These are phyloP conservation scores for Solanum megistacrolobum DNA, from an alignment of 257 asterid genomes.

Conservation along the genomic window DNA sequence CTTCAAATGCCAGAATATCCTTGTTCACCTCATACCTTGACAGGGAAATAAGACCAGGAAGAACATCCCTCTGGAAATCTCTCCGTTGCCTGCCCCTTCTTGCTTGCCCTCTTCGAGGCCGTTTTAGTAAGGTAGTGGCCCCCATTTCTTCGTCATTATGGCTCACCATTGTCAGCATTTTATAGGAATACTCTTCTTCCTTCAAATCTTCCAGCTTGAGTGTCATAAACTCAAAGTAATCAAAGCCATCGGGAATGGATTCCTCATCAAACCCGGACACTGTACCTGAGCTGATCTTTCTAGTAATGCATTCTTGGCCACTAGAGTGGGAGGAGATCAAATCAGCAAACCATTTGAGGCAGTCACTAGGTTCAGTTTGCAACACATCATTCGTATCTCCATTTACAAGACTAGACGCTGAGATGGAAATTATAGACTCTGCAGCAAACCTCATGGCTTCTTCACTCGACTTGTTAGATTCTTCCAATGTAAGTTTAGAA, in stretches of 20 bases:
- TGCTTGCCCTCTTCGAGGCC: conserved; percentile 40
- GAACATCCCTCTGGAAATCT: conserved; percentile 63
- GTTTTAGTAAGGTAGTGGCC: conserved; percentile 5
- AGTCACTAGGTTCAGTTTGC: conserved; percentile 6
- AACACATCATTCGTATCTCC: neutral
- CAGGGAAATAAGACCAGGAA: conserved; percentile 52
- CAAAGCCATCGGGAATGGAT: conserved; percentile 38
- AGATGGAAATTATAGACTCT: conserved; percentile 53
- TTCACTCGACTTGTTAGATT: conserved; percentile 8
- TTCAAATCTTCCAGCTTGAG: conserved; percentile 42
- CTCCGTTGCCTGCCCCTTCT: conserved; percentile 39
- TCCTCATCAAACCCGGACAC: conserved; percentile 8
- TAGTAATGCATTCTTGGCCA: neutral
- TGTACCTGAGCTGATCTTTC: neutral
- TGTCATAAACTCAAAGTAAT: conserved; percentile 60
- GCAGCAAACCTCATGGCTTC: conserved; percentile 49
- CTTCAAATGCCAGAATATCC: conserved; percentile 62
- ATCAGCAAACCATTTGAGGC: conserved; percentile 56
- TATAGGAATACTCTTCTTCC: conserved; percentile 14
- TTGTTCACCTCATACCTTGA: conserved; percentile 55
- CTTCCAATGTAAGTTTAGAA: neutral
- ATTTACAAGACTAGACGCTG: conserved; percentile 1
- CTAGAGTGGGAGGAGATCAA: conserved; percentile 19
- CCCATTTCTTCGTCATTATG: conserved; percentile 16
- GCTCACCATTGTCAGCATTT: conserved; percentile 2